Percentiles rank a stretch among this genome's conserved stretches.
Conservation (phyloP, 2,329 filamentous ascomycete genomes). For the Pseudonectria buxi region DNA sequence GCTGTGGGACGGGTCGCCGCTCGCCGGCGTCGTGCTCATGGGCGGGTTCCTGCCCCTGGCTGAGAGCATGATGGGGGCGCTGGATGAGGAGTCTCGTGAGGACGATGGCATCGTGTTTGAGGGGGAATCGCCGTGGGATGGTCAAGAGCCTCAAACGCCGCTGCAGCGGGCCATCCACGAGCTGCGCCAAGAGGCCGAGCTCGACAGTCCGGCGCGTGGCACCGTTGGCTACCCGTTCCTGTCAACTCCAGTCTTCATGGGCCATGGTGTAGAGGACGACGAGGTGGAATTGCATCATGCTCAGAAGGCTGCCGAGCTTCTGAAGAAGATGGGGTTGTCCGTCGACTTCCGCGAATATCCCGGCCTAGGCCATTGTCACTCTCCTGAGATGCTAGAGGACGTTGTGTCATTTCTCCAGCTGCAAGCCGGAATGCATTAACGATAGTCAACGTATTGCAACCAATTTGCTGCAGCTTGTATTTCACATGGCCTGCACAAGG, state of each 20-base stretch:
- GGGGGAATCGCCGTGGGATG: neutral
- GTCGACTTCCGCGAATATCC: conserved; percentile 33
- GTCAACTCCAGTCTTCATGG: conserved; percentile 37
- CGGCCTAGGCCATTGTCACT: conserved; percentile 40
- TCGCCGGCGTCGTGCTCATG: conserved; percentile 37
- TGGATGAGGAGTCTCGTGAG: conserved; percentile 4
- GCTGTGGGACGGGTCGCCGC: conserved; percentile 33
- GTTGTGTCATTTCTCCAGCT: conserved; percentile 26
- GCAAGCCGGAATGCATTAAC: neutral
- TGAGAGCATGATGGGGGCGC: conserved; percentile 19
- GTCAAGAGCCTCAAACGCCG: conserved; percentile 5
- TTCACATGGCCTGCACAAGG: too few relatives aligned
- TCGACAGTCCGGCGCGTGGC: conserved; percentile 4
- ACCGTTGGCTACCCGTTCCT: conserved; percentile 9
- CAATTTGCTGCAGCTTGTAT: neutral
- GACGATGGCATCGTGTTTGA: conserved; percentile 4
- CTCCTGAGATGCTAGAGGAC: conserved; percentile 32
- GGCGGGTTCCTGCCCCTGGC: conserved; percentile 40
- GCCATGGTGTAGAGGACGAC: conserved; percentile 37
- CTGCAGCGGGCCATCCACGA: conserved; percentile 17
- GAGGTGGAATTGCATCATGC: conserved; percentile 34
- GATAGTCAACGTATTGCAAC: neutral
- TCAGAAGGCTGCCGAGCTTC: conserved; percentile 23
- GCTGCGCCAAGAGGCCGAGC: conserved; percentile 23
- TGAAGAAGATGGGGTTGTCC: conserved; percentile 28